A percentile compares a stretch with the other conserved stretches of the same genome.
phyloP scores from a whole-genome alignment of 2,329 filamentous ascomycete genomes.

The Alternaria atra region DNA sequence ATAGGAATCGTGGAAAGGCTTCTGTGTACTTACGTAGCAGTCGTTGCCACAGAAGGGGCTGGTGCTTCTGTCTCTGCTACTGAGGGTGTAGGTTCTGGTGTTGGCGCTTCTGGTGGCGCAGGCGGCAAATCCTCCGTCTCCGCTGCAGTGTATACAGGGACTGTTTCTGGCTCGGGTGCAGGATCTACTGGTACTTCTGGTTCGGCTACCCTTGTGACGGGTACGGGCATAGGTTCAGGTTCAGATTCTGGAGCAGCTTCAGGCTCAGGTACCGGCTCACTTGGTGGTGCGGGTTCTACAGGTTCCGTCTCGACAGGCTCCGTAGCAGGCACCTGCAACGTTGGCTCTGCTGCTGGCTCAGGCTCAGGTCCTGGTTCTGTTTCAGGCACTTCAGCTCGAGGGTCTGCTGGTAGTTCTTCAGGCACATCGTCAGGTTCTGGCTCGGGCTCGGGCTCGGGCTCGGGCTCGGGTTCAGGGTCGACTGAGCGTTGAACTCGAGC shows the following conservation, averaged over 20 bases:
- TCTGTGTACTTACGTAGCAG: slow-evolving; percentile 7
- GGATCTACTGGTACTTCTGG: slow-evolving; percentile 3
- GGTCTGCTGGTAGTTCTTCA: slow-evolving; percentile 5
- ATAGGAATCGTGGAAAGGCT: neutral
- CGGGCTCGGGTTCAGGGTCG: neutral
- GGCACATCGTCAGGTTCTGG: too few species aligned
- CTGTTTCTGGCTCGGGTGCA: slow-evolving; percentile 12
- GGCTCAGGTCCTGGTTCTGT: neutral
- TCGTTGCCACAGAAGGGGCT: slow-evolving; percentile 11
- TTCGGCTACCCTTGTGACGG: neutral
- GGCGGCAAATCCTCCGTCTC: neutral
- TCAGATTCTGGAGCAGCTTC: neutral
- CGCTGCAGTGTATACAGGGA: neutral
- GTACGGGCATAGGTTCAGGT: neutral
- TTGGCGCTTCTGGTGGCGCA: neutral
- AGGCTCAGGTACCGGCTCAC: neutral
- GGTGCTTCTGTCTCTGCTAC: neutral
- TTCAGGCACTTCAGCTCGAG: slow-evolving; percentile 3
- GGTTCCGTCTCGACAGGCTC: slow-evolving; percentile 6
- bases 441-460: neutral
- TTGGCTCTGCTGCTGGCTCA: neutral
- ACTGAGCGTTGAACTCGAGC: neutral
- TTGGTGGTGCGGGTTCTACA: neutral
- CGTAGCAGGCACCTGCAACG: slow-evolving; percentile 7
- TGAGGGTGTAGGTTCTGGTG: neutral